Base-by-base conservation (phyloP, 495 filamentous ascomycete genomes). In the Cenococcum geophilum region DNA sequence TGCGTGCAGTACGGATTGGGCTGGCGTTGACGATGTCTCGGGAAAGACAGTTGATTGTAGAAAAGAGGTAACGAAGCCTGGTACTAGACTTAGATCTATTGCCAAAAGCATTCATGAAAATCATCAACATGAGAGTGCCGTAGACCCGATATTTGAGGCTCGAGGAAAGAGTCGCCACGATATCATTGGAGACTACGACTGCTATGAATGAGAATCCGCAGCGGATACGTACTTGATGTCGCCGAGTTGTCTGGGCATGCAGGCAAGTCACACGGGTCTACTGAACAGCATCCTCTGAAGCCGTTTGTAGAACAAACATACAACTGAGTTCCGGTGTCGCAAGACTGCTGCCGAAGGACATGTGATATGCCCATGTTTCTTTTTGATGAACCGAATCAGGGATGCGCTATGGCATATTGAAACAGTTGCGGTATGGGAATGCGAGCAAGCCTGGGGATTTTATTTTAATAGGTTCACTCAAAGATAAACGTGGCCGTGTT, bases 181-280 rank as follows among this genome's bases (percentile, higher is more conserved):
- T 52, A 25, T 52, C 18, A 52, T 20, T 16, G 9, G 49, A 16
- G 49, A 9, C 25, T 9, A 52, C 49, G 22, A 52, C 22, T 11
- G 21, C 25, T 23, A 23, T 16, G 21, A 27, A 20, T 6, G 25
- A 52, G 49, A 52, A 49, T 20, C 9, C 1, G 45, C n/a, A 16
- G 6, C 49, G 1, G 1, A n/a, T 52, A 52, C 49, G 23, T 52
- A 52, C 49, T 25, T 32, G 21, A 23, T 52, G 23, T 23, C 25
- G 49, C 6, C 5, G 49, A 52, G 16, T 32, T 52, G 49, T 52
- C 23, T 27, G 49, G 49, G 23, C 49, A 52, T 52, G 49, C 22
- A 52, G 49, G 14, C 49, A 52, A 32, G 49, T 52, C 25, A 52
- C 49, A 52, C 49, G 49, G 20, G n/a, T 52, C 49, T 25, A 52